Evolutionary conservation across 2,329 filamentous ascomycete species (phyloP), one percentile per base, ranked within the genome.

Genomic region (Hypoxylon sp.): DNA sequence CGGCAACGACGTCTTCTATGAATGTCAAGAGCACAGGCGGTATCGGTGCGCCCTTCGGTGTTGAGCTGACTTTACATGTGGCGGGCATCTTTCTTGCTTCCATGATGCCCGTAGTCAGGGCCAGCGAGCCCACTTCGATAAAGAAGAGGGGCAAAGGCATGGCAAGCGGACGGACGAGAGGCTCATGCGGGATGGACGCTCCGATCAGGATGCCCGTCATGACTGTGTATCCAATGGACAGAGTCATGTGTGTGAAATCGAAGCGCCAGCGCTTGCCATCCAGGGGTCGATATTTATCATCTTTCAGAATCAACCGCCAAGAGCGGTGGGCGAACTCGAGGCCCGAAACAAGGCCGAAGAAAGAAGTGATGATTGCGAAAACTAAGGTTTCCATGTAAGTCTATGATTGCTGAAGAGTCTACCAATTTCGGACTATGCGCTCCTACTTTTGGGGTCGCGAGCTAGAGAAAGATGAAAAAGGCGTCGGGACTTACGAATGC

Each of bases 1-100:
- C 90, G 3, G 88, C 89, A 13, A 91, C 85, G 24, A 91, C 84
- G 72, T 92, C 90, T 77, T 92, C 90, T 27, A 91, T 86, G 31
- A 92, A 83, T 54, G 89, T 90, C 72, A 90, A 89, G 1, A 87
- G 83, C 2, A 87, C 85, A 0, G 90, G 90, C 2, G 86, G 83
- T 63, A 91, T 86, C 75, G 81, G 80, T 15, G 83, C 83, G 17
- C 89, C 89, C 74, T 88, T 89, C 0, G 83, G 83, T 0, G 88
- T 87, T 1, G 89, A 91, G 58, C 88, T 90, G 68, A 91, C 88
- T 50, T 88, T 86, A 73, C 88, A 90, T 0, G 88, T 88, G 0
- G 88, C 85, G 15, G 77, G 79, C 75, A 76, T 72, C 17, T 74
- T 65, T 24, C 74, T 73, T 2, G 71, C 64, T 51, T 75, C 77